Conservation (phyloP, 768 basidiomycete species). For the Phylloporus scabripes region DNA sequence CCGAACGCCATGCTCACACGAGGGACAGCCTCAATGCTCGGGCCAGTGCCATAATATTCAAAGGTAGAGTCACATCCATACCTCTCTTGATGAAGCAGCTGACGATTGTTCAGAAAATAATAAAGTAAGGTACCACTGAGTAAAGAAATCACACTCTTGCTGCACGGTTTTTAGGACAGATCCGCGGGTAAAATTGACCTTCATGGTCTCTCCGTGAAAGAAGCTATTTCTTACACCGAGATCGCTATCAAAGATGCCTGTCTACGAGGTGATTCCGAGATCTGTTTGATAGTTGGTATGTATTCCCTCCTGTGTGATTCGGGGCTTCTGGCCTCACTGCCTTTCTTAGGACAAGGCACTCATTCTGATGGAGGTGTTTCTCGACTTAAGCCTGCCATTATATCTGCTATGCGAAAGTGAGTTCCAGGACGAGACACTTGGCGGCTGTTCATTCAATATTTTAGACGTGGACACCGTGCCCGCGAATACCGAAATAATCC, state of each 20-base stretch:
- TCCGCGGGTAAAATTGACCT: slow-evolving; percentile 74
- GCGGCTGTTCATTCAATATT: neutral
- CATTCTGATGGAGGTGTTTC: slow-evolving; percentile 72
- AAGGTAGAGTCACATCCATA: slow-evolving; percentile 34
- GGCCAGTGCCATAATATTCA: slow-evolving; percentile 83
- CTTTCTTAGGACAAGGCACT: slow-evolving; percentile 65
- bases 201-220: slow-evolving; percentile 90
- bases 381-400: slow-evolving; percentile 88
- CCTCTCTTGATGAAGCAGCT: neutral
- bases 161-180: slow-evolving; percentile 42
- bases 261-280: slow-evolving; percentile 49
- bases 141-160: neutral
- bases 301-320: neutral
- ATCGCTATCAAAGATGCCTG: slow-evolving; percentile 62
- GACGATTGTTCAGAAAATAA: slow-evolving; percentile 58
- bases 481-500: slow-evolving; percentile 73
- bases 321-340: neutral
- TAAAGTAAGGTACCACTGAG: slow-evolving; percentile 34
- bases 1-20: slow-evolving; percentile 65
- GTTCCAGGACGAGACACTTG: slow-evolving; percentile 10
- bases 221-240: slow-evolving; percentile 75
- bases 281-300: slow-evolving; percentile 83
- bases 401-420: slow-evolving; percentile 72
- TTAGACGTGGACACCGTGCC: slow-evolving; percentile 64
- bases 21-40: slow-evolving; percentile 75